These are phyloP conservation scores for Bipolaris sorokiniana DNA, from an alignment of 2,329 filamentous ascomycete species.

Conservation along the genomic window DNA sequence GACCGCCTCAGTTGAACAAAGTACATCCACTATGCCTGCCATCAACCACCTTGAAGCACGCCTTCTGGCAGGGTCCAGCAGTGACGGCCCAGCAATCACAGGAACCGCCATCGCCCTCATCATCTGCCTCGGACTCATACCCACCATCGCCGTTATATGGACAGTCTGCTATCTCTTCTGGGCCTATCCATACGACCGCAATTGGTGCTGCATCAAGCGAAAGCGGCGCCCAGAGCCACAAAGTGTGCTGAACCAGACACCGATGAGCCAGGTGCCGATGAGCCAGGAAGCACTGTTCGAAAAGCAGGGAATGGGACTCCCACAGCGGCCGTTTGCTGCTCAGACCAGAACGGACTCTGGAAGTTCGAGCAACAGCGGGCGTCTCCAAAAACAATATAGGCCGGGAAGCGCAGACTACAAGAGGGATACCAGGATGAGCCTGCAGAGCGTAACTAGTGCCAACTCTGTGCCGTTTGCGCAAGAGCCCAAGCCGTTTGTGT, in stretches of 20 bases:
- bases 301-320: slow-evolving; percentile 21
- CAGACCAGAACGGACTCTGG: slow-evolving; percentile 22
- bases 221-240: slow-evolving; percentile 20
- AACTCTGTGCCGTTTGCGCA: slow-evolving; percentile 23
- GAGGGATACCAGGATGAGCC: slow-evolving; percentile 15
- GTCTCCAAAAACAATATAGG: slow-evolving; percentile 10
- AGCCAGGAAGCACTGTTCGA: slow-evolving; percentile 22
- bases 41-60: slow-evolving; percentile 24
- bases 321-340: slow-evolving; percentile 17
- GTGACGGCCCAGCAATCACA: slow-evolving; percentile 21
- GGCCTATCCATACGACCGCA: slow-evolving; percentile 30
- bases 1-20: background rate
- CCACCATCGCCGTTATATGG: slow-evolving; percentile 32
- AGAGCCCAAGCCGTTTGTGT: slow-evolving; percentile 35
- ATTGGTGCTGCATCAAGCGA: slow-evolving; percentile 34
- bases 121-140: slow-evolving; percentile 33
- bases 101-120: slow-evolving; percentile 32
- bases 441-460: slow-evolving; percentile 26
- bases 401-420: slow-evolving; percentile 4
- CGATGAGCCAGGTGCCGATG: slow-evolving; percentile 5
- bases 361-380: slow-evolving; percentile 14
- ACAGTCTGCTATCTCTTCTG: slow-evolving; percentile 38
- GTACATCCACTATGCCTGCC: slow-evolving; percentile 22
- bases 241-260: slow-evolving; percentile 10
- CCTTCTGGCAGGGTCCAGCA: slow-evolving; percentile 13